Evolutionary conservation across 805 yeast genomes (phyloP), one percentile per base, ranked within the genome.

Genomic region (Brettanomyces custersianus): DNA sequence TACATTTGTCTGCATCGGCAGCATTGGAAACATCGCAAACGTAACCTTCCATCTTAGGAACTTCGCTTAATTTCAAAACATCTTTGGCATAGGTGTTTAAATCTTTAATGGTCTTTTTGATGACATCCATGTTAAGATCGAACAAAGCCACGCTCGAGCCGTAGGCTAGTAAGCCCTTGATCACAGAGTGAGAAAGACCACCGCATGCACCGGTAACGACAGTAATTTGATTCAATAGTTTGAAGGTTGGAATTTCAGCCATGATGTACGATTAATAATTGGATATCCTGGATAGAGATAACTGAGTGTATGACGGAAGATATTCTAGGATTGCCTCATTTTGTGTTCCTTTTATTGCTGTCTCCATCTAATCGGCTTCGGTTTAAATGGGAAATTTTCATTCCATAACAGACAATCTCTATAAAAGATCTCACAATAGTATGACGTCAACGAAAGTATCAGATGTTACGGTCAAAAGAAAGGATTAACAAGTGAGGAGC

Each of bases 181-280:
- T 65, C 36, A 80, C 52, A 12, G 80, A 76, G 25, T 77, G 62
- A 1, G 84, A 78, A 46, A 82, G 63, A 13, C 88, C 90, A 33
- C 92, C 92, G 24, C 86, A 78, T 7, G 88, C 92, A 32, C 92
- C 92, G 25, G 92, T 82, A 43, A 82, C 63, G 31, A 82, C 66
- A 29, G 86, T 85, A 37, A 80, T 64, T 52, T 77, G 74, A 40
- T 80, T 81, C 51, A 77, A 85, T 42, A 78, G 65, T 62, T 83
- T 70, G 57, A 77, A 79, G 38, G 56, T 63, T 42, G 86, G 87
- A 20, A 79, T 68, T 31, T 70, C 29, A 25, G 44, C 23, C 41
- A 36, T 39, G 18, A 7, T 19, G 7, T 7, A 27, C 13, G 9
- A 27, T 11, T 10, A 27, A 27, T 9, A 27, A 27, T 13, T 22